A percentile compares a stretch with the other conserved stretches of the same genome.
Evolutionary conservation across 306 rosid genomes (phyloP).

Genomic region (Lagenaria siceraria): DNA sequence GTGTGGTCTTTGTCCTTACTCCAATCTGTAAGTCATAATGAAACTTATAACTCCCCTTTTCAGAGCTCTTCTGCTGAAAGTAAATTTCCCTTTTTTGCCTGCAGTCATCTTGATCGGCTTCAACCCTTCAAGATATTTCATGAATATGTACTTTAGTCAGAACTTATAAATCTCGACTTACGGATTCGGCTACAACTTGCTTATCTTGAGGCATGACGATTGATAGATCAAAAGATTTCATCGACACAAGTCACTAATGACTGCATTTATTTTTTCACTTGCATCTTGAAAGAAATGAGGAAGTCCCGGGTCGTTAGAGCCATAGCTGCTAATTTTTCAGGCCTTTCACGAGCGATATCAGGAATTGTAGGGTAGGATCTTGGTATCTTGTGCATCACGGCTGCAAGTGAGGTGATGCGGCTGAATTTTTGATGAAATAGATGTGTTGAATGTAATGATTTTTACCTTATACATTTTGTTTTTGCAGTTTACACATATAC

Average conservation of each 20-base stretch:
- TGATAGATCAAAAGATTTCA: conserved; percentile 23
- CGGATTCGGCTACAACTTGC: conserved; percentile 15
- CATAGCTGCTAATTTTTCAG: conserved; percentile 12
- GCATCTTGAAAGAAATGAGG: conserved; percentile 13
- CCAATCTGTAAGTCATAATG: conserved; percentile 76
- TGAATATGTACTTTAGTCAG: conserved; percentile 78
- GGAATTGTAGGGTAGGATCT: conserved; percentile 35
- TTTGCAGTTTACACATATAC: neutral
- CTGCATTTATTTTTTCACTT: conserved; percentile 6
- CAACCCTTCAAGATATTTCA: conserved; percentile 94
- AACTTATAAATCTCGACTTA: conserved; percentile 31
- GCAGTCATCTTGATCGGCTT: conserved; percentile 96
- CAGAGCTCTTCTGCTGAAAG: conserved; percentile 14
- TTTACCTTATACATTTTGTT: neutral
- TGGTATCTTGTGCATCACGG: conserved; percentile 19
- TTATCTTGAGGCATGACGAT: conserved; percentile 30
- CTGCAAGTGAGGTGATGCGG: neutral
- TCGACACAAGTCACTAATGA: conserved; percentile 12
- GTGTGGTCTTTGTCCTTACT: conserved; percentile 75
- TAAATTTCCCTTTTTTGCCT: conserved; percentile 8
- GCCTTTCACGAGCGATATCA: conserved; percentile 30
- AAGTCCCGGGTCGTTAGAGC: neutral
- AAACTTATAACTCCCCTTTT: conserved; percentile 12
- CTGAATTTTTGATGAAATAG: conserved; percentile 15
- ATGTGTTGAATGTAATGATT: conserved; percentile 29